Base-by-base conservation (phyloP, 176 grass and related monocot genomes). In the Cenchrus fungigraminus region DNA sequence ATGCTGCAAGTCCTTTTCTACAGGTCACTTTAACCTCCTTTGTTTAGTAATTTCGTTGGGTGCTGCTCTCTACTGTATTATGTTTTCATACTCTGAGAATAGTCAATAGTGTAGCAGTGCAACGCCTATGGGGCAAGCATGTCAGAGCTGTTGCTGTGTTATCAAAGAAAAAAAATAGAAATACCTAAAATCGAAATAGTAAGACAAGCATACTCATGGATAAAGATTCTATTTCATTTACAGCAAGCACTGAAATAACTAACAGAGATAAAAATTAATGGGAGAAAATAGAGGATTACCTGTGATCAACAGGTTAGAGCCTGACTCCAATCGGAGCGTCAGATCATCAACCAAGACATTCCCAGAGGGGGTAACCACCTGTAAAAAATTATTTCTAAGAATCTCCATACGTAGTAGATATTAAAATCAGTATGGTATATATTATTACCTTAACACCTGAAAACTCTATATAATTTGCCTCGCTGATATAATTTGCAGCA, bases 261-360 rank as follows among this genome's bases (percentile, higher is more conserved):
- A 49, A 13, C 19, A 51, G 9, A 67, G 20, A 50, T 67, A 40
- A 59, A 74, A 31, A 79, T 31, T 45, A 14, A 20, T 6, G 54
- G 31, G 79, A 80, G 60, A 11, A 79, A 79, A 79, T 40, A 90
- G 66, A 91, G 12, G 15, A 52, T 91, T 92, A 94, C 97, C 97
- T 49, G 97, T 98, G 22, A 98, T 98, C 86, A 98, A 90, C 87
- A 98, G 91, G 91, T 98, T 96, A 89, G 93, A 98, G 84, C 97
- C 97, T 4, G 97, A 91, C 65, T 96, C 97, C 15, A 98, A 83
- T 43, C 79, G 89, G 25, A 98, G 91, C 68, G 68, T 96, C 81
- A 98, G 88, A 92, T 96, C 79, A 73, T 96, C 90, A 67, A 98
- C 93, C 86, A 98, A 91, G 73, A 90, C 86, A 79, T 98, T 96